A percentile compares a stretch with the other conserved stretches of the same genome.
phyloP scores from a whole-genome alignment of 345 rosid genomes.

The Mangifera indica region DNA sequence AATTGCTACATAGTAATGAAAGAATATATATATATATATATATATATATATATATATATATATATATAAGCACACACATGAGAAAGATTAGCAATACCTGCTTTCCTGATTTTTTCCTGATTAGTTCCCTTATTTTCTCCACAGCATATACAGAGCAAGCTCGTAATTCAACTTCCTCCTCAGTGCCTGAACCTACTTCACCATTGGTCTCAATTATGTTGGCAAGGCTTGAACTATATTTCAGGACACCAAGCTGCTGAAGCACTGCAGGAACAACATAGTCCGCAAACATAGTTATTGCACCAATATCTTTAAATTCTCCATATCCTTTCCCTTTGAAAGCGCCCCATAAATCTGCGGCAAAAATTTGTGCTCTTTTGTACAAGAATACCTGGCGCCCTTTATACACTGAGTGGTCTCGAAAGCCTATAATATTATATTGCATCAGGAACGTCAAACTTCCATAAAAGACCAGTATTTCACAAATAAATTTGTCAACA shows the following conservation, averaged over 20 bases:
- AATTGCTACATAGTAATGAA: neutral
- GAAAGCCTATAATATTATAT: constrained; percentile 46
- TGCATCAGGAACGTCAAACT: constrained; percentile 14
- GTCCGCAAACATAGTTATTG: constrained; percentile 81
- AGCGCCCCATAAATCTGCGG: constrained; percentile 78
- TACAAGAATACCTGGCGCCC: constrained; percentile 77
- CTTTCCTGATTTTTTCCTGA: constrained; percentile 52
- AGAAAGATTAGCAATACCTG: constrained; percentile 43
- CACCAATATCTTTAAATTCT: constrained; percentile 59
- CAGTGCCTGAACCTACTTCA: constrained; percentile 67
- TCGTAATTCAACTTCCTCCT: constrained; percentile 81
- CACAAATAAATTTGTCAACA: neutral
- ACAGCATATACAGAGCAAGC: constrained; percentile 83
- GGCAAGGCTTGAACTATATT: constrained; percentile 56
- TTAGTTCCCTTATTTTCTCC: constrained; percentile 70
- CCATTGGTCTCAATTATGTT: constrained; percentile 39
- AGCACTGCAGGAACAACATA: constrained; percentile 79
- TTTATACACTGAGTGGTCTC: constrained; percentile 73
- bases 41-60: neutral
- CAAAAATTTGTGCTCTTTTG: constrained; percentile 83
- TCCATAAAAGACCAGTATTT: neutral
- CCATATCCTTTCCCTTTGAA: constrained; percentile 77
- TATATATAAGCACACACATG: too few species aligned
- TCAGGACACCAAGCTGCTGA: constrained; percentile 68
- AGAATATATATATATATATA: neutral